Evolutionary conservation across 805 yeast species (phyloP), one percentile per base, ranked within the genome.

Genomic region (Kodamaea jinghongensis): DNA sequence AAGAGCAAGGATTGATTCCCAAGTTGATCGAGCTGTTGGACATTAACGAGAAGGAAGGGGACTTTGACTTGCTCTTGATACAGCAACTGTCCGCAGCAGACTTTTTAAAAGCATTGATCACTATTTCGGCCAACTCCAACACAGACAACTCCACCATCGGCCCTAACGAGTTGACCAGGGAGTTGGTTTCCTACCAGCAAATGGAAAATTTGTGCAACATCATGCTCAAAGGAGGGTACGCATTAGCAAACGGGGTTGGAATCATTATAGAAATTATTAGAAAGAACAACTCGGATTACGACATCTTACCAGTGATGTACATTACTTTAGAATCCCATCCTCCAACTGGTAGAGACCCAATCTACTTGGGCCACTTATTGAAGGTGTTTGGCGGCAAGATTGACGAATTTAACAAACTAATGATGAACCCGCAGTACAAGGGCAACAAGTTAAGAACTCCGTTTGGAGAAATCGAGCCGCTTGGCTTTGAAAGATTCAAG

Each of bases 221-320:
- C 33, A 70, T 70, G 75, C 55, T 69, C 28, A 60, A 65, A 37
- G 73, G 74, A n/a, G 73, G 73, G 2, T 66, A 67, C 41, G 71
- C 73, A 4, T 58, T 70, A 45, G 70, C 72, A n/a, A 70, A 68
- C 41, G 74, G 73, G 6, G 75, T 70, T n/a, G 75, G 75, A 3
- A 70, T 70, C 36, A 61, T 70, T 33, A 70, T 70, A 39, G 75
- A 70, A 42, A 68, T 70, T 35, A 70, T 70, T 42, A 51, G 75
- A 14, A 70, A 70, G 40, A 70, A 70, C 46, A 70, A 70, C 45
- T 66, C 72, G 13, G 75, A 70, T 47, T 70, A 70, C 45, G 75
- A 70, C 47, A 61, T 67, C 39, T 59, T 70, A 34, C 74, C 73
- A 2, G 70, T 70, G 30, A 56, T 70, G 36, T 67, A 70, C 50